Evolutionary conservation across 2,329 filamentous ascomycete species (phyloP), one percentile per base, ranked within the genome.

Genomic region (Stachybotrys echinatus): DNA sequence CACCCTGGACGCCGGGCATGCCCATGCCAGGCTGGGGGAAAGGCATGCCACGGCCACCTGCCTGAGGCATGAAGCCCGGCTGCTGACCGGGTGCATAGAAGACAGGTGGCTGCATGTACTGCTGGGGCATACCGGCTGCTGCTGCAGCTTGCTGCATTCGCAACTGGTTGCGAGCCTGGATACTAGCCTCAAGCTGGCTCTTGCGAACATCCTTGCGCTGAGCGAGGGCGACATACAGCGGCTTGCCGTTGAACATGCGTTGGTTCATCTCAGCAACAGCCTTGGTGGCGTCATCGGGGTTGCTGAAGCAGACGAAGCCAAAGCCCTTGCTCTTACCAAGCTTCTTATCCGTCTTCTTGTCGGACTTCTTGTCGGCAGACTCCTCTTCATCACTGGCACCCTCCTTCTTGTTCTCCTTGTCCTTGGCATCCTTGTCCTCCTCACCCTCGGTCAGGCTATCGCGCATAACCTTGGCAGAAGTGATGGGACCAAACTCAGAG

Each of bases 191-290:
- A 61, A 99, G 89, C 80, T 97, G 94, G 78, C 85, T 96, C 84
- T 96, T 96, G 74, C 94, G 92, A 65, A 99, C 92, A 74, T 99
- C 94, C 85, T 99, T 99, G 76, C 94, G 92, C 81, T 99, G 94
- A 57, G 94, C 94, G 58, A 99, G 84, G 62, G 94, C 94, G 64
- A 99, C 94, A 68, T 99, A 99, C 54, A 99, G 81, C 51, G 94
- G 94, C 85, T 99, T 99, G 76, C 83, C 83, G 71, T 92, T 88
- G 61, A 97, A 81, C 94, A 99, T 99, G 73, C 94, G 91, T 81
- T 97, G 92, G 81, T 99, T 99, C 90, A 97, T 96, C 74, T 99
- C 94, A 54, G 92, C 91, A 57, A 99, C 92, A 58, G 94, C 94
- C 84, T 97, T 97, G 76, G 92, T 96, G 58, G 94, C 94, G 72